Conservation (phyloP, 2,329 filamentous ascomycete species). For the Beauveria medogensis region DNA sequence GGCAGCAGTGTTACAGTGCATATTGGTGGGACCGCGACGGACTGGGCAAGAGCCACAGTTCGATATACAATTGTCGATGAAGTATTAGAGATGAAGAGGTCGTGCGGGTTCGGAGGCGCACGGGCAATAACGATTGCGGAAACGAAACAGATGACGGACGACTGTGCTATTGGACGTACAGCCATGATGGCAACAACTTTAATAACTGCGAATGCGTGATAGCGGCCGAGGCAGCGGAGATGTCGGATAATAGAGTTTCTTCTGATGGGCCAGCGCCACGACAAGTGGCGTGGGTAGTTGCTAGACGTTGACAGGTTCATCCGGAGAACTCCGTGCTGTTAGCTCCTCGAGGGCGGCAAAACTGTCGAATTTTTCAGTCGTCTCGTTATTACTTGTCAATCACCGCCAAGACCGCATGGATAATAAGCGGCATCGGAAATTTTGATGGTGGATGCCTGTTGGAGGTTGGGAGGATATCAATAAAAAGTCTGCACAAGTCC, state of each 20-base stretch:
- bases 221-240: neutral
- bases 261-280: neutral
- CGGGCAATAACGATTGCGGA: neutral
- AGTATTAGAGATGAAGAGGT: neutral
- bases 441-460: neutral
- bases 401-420: neutral
- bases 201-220: neutral
- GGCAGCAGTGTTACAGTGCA: slow-evolving; percentile 7
- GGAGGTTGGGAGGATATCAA: neutral
- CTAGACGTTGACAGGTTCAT: neutral
- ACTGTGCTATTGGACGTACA: neutral
- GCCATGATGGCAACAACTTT: no score
- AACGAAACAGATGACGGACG: neutral
- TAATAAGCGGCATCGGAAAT: neutral
- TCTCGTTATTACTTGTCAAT: neutral
- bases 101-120: neutral
- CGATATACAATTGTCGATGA: neutral
- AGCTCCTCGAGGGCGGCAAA: neutral
- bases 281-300: neutral
- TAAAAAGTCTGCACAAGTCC: neutral
- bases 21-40: neutral
- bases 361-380: neutral
- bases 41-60: neutral
- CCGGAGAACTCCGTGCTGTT: slow-evolving; percentile 3
- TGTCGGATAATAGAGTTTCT: neutral